phyloP scores from a whole-genome alignment of 2,329 filamentous ascomycete species.

The Alternaria sp. region DNA sequence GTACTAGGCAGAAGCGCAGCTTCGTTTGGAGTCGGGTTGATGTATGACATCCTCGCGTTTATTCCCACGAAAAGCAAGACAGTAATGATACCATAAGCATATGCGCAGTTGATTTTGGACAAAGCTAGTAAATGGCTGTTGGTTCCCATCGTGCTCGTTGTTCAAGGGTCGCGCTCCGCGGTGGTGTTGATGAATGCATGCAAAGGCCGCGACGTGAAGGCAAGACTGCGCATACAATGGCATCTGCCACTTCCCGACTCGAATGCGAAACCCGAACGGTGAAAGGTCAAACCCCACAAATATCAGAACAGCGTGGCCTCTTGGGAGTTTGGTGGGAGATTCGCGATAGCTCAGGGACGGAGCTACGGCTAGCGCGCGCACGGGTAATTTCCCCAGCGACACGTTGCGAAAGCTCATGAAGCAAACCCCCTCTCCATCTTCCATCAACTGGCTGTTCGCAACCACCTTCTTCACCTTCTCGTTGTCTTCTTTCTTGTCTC shows the following conservation, averaged over 20 bases:
- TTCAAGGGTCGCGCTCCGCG: not conserved
- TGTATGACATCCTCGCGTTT: too few species aligned
- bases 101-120: not conserved
- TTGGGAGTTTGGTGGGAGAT: slow-evolving; percentile 24
- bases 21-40: not conserved
- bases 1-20: not conserved
- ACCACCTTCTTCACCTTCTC: slow-evolving; percentile 35
- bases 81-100: not conserved
- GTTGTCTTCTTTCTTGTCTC: slow-evolving; percentile 43
- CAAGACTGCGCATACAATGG: not conserved
- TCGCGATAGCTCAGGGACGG: slow-evolving; percentile 30
- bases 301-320: slow-evolving; percentile 34
- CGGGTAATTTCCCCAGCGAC: slow-evolving; percentile 34
- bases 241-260: not conserved
- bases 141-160: not conserved
- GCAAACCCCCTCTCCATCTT: slow-evolving; percentile 38
- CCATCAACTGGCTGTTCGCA: slow-evolving; percentile 36
- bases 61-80: too few species aligned
- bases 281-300: not conserved
- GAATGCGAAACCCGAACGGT: not conserved
- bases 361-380: slow-evolving; percentile 31
- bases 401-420: slow-evolving; percentile 39
- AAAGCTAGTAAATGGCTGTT: not conserved
- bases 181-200: not conserved
- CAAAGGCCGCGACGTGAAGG: not conserved